Base-by-base conservation (phyloP, 371 early-diverging fungal genomes). In the Mucor ambiguus region DNA sequence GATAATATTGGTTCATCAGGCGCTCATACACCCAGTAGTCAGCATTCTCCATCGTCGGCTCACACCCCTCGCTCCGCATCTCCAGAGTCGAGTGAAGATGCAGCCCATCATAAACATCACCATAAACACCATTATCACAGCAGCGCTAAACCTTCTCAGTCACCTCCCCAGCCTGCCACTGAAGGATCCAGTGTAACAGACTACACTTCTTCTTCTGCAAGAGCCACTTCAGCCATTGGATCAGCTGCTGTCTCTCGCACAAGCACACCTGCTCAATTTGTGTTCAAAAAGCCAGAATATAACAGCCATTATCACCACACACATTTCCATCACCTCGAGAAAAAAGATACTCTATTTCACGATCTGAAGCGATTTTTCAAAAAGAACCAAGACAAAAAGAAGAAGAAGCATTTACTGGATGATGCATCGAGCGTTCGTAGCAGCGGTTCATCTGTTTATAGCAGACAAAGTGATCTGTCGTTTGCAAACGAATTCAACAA, bases 341-440 rank as follows among this genome's bases (percentile, higher is more conserved):
- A 73, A 61, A 80, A 78, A 28, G 84, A 87, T 24, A 75, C 80
- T 38, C 63, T 87, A 14, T 81, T 87, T 16, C 78, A 83, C 56
- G 87, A 85, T 9, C 70, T 87, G 26, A 85, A 84, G 54, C 54
- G 38, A 20, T 20, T 62, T 2, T 62, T 62, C 8, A 62, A 38
- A 29, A 24, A 38, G 4, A 54, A 62, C 1, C 49, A 61, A 11
- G n/a, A 28, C 12, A 61, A 61, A 14, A 49, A 61, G 49, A 77
- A 82, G 52, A 74, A 64, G 48, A 55, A 58, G 3, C 32, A 18
- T 12, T 43, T 64, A 12, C 29, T 57, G 4, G 60, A 63, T 28
- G 66, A 71, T 52, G 18, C 64, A 14, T 82, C 85, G 62, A 61
- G 26, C 60, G 69, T n/a, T 49, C 56, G 64, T 49, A 69, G 69